A percentile compares a stretch with the other conserved stretches of the same genome.
Conservation (phyloP, 2,329 filamentous ascomycete genomes). For the Zymoseptoria crescenta region DNA sequence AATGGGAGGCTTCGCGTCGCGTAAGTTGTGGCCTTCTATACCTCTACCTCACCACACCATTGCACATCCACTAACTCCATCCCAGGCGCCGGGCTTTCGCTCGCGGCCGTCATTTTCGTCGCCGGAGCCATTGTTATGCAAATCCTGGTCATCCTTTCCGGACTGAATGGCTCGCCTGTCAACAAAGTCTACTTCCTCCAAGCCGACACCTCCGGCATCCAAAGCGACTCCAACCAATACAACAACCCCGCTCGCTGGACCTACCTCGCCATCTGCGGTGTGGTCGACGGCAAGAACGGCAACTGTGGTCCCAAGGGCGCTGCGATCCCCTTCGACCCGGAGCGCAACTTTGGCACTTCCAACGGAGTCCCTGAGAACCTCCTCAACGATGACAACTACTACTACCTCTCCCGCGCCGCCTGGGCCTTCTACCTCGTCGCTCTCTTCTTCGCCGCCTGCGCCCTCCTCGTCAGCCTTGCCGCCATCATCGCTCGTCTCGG, state of each 20-base stretch:
- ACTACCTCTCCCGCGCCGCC: conserved; percentile 80
- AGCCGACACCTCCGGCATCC: conserved; percentile 67
- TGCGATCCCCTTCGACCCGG: conserved; percentile 57
- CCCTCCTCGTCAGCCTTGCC: conserved; percentile 61
- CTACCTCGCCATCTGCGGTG: conserved; percentile 75
- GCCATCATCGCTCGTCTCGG: conserved; percentile 65
- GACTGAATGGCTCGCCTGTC: conserved; percentile 50
- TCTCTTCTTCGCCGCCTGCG: conserved; percentile 65
- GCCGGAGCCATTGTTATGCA: conserved; percentile 56
- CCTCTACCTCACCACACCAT: background rate
- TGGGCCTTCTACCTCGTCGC: conserved; percentile 86
- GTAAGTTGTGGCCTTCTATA: background rate
- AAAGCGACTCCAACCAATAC: conserved; percentile 44
- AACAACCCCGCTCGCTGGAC: conserved; percentile 69
- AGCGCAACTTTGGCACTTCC: conserved; percentile 52
- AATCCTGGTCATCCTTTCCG: conserved; percentile 59
- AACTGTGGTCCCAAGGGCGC: conserved; percentile 59
- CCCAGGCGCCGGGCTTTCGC: conserved; percentile 48
- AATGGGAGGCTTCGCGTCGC: background rate
- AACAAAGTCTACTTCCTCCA: conserved; percentile 78
- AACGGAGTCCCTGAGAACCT: conserved; percentile 48
- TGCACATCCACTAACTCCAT: background rate
- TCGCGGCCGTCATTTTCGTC: conserved; percentile 53
- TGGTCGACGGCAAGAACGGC: conserved; percentile 44
- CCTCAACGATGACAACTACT: conserved; percentile 58